These are phyloP conservation scores for Inga laurina DNA, from an alignment of 306 rosid species.

Conservation along the genomic window DNA sequence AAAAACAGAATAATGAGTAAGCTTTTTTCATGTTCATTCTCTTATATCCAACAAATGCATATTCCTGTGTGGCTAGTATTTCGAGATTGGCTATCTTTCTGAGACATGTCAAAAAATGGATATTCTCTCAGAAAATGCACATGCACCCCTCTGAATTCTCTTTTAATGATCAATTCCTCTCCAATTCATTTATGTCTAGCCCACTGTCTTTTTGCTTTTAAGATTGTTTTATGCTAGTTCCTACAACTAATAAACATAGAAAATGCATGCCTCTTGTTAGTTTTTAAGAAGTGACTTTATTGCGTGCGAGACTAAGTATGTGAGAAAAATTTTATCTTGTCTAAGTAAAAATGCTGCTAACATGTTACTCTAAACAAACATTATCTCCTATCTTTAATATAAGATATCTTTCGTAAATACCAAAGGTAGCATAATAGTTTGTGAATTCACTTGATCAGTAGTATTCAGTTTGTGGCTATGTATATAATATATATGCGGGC, in stretches of 20 bases:
- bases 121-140: constrained; percentile 14
- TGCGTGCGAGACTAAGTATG: fast-evolving
- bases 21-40: constrained; percentile 27
- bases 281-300: too few relatives aligned
- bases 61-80: background rate
- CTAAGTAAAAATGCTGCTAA: too few relatives aligned
- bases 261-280: background rate
- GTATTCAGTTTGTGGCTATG: too few relatives aligned
- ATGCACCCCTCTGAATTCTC: background rate
- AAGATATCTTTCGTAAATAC: too few relatives aligned
- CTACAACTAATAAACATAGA: background rate
- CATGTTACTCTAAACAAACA: too few relatives aligned
- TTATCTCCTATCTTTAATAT: too few relatives aligned
- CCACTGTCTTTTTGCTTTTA: background rate
- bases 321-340: too few relatives aligned
- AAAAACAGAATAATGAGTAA: constrained; percentile 9
- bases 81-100: constrained; percentile 34
- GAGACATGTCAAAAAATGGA: constrained; percentile 37
- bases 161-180: background rate
- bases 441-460: too few relatives aligned
- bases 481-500: too few relatives aligned
- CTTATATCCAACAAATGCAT: constrained; percentile 20
- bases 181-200: background rate
- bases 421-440: too few relatives aligned
- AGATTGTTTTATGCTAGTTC: background rate